These are phyloP conservation scores for Penicillium sp. DNA, from an alignment of 2,329 filamentous ascomycete genomes.

Conservation along the genomic window DNA sequence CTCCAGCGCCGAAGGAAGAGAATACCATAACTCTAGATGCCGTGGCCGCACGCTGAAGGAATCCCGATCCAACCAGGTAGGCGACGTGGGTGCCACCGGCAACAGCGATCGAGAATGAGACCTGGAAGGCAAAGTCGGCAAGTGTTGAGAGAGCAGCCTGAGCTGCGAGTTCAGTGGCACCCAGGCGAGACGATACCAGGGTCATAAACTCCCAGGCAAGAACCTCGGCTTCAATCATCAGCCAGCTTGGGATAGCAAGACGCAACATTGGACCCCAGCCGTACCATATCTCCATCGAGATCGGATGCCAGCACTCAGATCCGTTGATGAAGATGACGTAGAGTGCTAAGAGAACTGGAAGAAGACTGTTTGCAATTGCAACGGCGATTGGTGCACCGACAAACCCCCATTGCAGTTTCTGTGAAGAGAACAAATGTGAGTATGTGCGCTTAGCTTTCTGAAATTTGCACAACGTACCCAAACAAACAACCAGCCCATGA, in stretches of 20 bases:
- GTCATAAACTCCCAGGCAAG: conserved; percentile 87
- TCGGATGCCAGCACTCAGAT: conserved; percentile 74
- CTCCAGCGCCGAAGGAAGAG: conserved; percentile 66
- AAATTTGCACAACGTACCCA: conserved; percentile 54
- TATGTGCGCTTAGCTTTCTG: background rate
- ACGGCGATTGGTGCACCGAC: conserved; percentile 76
- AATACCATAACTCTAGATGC: conserved; percentile 72
- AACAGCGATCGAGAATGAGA: conserved; percentile 84
- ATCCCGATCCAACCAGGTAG: conserved; percentile 83
- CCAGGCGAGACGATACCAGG: conserved; percentile 72
- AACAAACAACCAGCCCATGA: conserved; percentile 76
- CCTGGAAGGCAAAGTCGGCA: conserved; percentile 76
- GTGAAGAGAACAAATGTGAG: background rate
- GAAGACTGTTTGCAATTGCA: conserved; percentile 69
- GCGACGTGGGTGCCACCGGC: conserved; percentile 82
- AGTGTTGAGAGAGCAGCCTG: conserved; percentile 80
- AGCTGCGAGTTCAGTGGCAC: conserved; percentile 74
- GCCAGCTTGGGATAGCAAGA: conserved; percentile 78
- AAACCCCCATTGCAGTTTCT: conserved; percentile 62
- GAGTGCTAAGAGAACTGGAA: conserved; percentile 67
- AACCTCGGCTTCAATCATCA: conserved; percentile 90
- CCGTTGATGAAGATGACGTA: conserved; percentile 72
- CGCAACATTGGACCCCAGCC: conserved; percentile 82
- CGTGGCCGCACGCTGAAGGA: conserved; percentile 74
- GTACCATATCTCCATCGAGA: conserved; percentile 63